Evolutionary conservation across 495 filamentous ascomycete species (phyloP), one percentile per base, ranked within the genome.

Genomic region (Penicillium taxi): DNA sequence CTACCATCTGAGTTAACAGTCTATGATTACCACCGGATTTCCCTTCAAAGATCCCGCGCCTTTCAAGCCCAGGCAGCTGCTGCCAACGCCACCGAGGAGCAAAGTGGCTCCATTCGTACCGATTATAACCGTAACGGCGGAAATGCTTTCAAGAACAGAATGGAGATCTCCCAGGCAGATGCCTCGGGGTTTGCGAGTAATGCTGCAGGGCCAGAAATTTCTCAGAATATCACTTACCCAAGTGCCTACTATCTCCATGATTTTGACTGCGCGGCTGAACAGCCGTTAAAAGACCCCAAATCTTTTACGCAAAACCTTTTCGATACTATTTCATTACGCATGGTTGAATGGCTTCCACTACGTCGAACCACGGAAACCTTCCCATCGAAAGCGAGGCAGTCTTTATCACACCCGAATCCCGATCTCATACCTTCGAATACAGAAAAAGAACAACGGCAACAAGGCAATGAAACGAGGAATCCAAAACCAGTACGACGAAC

Each of bases 231-330:
- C 5, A 9, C 19, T 1, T 32, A 42, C 7, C 27, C 39, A 11
- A 44, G 48, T n/a, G 23, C 23, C 14, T 44, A 37, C 12, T 23
- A 41, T 27, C 37, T 52, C 6, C 32, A 41, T 8, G 52, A 53
- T 11, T 45, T 58, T 24, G 54, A 58, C 12, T 33, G 40, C 23
- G 34, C 49, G 22, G 21, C 52, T 32, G 27, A 74, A 72, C 72
- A 77, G 27, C 58, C 63, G 6, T 69, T 73, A 46, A 87, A 82
- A 48, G 86, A 93, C 50, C 82, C 85, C 13, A 82, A 84, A 42
- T 90, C 85, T 1, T 89, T 93, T 45, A 81, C 82, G 6, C 86
- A 87, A 29, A 83, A 83, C 40, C 64, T 91, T 2, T 89, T 90
- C 48, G 81, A 81, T 43, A 86, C 86, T 2, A 66, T 79, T 26